These are phyloP conservation scores for Trichoderma sp. DNA, from an alignment of 2,329 filamentous ascomycete genomes.

Conservation along the genomic window DNA sequence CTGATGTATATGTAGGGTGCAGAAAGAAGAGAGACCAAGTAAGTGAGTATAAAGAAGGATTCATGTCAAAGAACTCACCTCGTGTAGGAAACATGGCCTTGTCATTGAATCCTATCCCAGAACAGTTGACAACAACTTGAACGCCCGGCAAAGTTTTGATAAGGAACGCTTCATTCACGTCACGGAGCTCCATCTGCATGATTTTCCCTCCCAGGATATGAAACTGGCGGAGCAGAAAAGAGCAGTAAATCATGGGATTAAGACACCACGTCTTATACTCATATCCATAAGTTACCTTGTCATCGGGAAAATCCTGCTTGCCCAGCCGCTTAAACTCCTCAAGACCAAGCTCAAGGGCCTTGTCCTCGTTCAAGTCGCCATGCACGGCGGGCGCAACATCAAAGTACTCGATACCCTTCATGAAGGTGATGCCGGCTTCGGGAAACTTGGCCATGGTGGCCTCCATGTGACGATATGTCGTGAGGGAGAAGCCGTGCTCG, in stretches of 20 bases:
- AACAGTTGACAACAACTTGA: slow-evolving; percentile 50
- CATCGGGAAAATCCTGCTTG: slow-evolving; percentile 42
- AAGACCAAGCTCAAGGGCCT: slow-evolving; percentile 33
- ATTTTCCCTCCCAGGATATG: slow-evolving; percentile 36
- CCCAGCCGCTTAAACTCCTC: slow-evolving; percentile 44
- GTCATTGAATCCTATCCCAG: slow-evolving; percentile 51
- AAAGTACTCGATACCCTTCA: slow-evolving; percentile 54
- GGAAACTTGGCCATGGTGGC: slow-evolving; percentile 38
- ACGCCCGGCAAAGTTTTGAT: slow-evolving; percentile 37
- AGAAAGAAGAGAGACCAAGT: neutral
- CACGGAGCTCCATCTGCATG: neutral
- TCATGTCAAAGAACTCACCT: slow-evolving; percentile 36
- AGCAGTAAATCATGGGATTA: slow-evolving; percentile 56
- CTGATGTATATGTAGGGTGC: neutral
- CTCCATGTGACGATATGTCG: slow-evolving; percentile 50
- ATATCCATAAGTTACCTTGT: slow-evolving; percentile 46
- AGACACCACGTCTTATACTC: slow-evolving; percentile 56
- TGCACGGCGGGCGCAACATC: slow-evolving; percentile 47
- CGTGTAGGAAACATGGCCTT: slow-evolving; percentile 49
- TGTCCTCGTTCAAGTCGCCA: slow-evolving; percentile 39
- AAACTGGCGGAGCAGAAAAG: slow-evolving; percentile 47
- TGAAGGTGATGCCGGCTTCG: slow-evolving; percentile 52
- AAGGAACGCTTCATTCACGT: slow-evolving; percentile 44
- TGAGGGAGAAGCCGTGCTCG: slow-evolving; percentile 50
- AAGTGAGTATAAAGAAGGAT: neutral